phyloP scores from a whole-genome alignment of 495 filamentous ascomycete species.

The Venustampulla echinocandica region DNA sequence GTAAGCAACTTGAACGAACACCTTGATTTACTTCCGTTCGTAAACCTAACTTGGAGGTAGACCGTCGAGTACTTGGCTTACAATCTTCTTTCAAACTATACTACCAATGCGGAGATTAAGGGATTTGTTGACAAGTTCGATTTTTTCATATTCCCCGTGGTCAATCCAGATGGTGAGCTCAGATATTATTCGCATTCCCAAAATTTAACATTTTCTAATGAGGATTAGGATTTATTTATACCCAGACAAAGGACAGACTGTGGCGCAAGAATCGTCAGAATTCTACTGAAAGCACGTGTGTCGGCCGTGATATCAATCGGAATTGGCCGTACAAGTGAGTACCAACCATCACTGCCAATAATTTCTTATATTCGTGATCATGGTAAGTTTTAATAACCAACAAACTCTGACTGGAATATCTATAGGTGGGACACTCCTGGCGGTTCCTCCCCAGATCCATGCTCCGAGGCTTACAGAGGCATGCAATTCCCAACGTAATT shows the following conservation, averaged over 20 bases:
- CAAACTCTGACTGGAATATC: background rate
- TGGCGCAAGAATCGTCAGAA: conserved; percentile 58
- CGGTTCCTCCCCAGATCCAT: conserved; percentile 44
- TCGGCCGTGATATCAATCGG: conserved; percentile 55
- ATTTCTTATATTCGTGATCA: background rate
- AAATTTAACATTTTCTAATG: background rate
- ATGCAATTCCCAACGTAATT: background rate
- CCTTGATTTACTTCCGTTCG: background rate
- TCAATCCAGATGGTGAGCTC: conserved; percentile 52
- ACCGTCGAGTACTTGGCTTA: conserved; percentile 2
- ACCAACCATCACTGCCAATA: background rate
- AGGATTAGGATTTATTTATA: conserved; percentile 48
- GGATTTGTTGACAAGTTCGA: conserved; percentile 49
- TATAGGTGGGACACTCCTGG: conserved; percentile 36
- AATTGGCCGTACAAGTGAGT: conserved; percentile 47
- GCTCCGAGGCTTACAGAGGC: conserved; percentile 45
- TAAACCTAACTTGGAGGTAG: background rate
- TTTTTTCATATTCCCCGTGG: conserved; percentile 53
- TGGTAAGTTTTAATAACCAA: background rate
- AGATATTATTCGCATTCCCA: background rate
- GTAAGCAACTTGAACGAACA: no score
- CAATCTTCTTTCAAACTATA: conserved; percentile 18
- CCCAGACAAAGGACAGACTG: conserved; percentile 47
- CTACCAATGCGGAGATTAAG: conserved; percentile 31
- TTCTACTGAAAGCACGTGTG: conserved; percentile 30